Evolutionary conservation across 352 stramenopile species (phyloP).

Genomic region (Globisporangium orthogonon): DNA sequence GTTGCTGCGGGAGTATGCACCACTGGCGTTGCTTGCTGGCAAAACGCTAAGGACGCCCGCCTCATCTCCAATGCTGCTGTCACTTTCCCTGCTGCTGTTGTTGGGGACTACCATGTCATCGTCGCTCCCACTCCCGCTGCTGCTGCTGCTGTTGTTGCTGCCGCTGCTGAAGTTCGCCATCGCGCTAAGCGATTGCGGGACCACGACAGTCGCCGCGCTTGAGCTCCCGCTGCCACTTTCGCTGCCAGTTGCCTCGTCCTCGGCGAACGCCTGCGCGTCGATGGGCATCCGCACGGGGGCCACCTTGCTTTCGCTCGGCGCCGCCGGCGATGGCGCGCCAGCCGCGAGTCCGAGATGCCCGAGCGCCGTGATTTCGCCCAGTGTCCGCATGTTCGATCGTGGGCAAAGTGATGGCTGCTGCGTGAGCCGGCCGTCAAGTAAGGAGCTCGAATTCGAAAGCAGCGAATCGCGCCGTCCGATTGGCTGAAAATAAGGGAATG

Average conservation of each 20-base stretch:
- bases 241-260: neutral
- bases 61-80: neutral
- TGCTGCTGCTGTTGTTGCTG: neutral
- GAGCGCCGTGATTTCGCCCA: constrained; percentile 8
- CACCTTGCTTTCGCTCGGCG: neutral
- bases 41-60: neutral
- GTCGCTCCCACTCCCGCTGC: neutral
- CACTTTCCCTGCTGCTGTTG: neutral
- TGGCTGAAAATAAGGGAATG: no score
- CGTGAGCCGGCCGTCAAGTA: neutral
- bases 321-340: neutral
- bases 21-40: neutral
- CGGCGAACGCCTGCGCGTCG: constrained; percentile 1
- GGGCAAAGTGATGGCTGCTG: neutral
- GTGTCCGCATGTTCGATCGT: neutral
- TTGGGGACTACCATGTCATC: neutral
- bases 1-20: neutral
- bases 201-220: neutral
- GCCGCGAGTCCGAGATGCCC: neutral
- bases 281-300: constrained; percentile 4
- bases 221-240: neutral
- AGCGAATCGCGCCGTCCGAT: no score
- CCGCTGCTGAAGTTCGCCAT: neutral
- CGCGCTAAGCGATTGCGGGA: neutral
- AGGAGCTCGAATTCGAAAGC: no score